These are phyloP conservation scores for Parachaetomium inaequale DNA, from an alignment of 495 filamentous ascomycete species.

Conservation along the genomic window DNA sequence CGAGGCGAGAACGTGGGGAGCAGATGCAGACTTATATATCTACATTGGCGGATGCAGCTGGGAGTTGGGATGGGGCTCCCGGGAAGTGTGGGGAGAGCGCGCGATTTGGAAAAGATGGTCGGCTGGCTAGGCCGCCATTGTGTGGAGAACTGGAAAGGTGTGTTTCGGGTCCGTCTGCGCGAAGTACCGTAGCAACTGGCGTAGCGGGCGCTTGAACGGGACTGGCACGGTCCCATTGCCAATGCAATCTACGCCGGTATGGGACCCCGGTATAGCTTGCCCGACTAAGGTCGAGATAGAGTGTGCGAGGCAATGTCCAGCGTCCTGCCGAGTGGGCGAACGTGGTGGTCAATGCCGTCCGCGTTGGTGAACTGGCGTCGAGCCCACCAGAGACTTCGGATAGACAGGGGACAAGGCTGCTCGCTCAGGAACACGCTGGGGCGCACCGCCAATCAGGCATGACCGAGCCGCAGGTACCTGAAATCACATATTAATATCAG, in stretches of 20 bases:
- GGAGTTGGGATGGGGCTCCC: slow-evolving; percentile 31
- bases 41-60: slow-evolving; percentile 26
- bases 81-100: slow-evolving; percentile 30
- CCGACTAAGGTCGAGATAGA: slow-evolving; percentile 33
- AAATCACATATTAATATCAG: slow-evolving; percentile 35
- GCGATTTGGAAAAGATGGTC: slow-evolving; percentile 26
- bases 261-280: slow-evolving; percentile 26
- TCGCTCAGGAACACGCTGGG: slow-evolving; percentile 32
- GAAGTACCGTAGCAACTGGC: slow-evolving; percentile 1
- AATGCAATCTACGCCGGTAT: slow-evolving; percentile 9
- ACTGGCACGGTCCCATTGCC: slow-evolving; percentile 18
- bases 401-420: slow-evolving; percentile 26
- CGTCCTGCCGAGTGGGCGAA: not conserved
- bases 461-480: slow-evolving; percentile 32
- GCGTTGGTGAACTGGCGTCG: slow-evolving; percentile 22
- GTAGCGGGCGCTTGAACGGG: slow-evolving; percentile 21
- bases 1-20: slow-evolving; percentile 32
- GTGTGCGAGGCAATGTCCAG: slow-evolving; percentile 16
- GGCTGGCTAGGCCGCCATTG: slow-evolving; percentile 25
- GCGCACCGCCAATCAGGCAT: slow-evolving; percentile 28
- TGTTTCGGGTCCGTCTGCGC: slow-evolving; percentile 10
- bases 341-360: slow-evolving; percentile 38
- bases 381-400: slow-evolving; percentile 12
- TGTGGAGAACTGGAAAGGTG: slow-evolving; percentile 35
- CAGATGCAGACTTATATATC: slow-evolving; percentile 37